Evolutionary conservation across 345 rosid species (phyloP), one percentile per base, ranked within the genome.

Genomic region (Eucalyptus curtisii): DNA sequence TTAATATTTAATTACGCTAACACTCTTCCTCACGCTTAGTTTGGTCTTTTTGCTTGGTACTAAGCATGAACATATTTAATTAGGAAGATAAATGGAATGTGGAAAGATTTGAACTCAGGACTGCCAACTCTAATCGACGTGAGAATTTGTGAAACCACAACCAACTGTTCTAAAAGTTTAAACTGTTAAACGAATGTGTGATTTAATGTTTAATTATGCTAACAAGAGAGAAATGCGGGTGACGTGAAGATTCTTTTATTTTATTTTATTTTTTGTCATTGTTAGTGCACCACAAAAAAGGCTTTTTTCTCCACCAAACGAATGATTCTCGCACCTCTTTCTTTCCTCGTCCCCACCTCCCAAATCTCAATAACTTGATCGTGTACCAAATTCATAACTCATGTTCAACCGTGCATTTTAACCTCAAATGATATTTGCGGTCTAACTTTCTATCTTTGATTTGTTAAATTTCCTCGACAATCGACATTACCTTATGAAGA

Each of bases 61-160:
- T 7, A 50, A 50, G 2, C 9, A 52, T 52, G 55, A 7, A 52
- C 55, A 52, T 52, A 52, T 7, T 52, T 52, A 52, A 7, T 52
- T 52, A 2, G 24, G 8, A 2, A 17, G 55, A 52, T 52, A 52
- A 52, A 52, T 1, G 4, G 8, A 52, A 7, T 52, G 55, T 17
- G 9, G 0, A 52, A 52, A 52, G 0, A 52, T 52, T 52, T 52
- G 8, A 52, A 52, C 2, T 52, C 9, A 1, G 2, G 9, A 50
- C 2, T 4, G 17, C 0, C 0, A 3, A 52, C 2, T 52, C 2
- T 52, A 0, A 52, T 52, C 24, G 0, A 50, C 2, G 9, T 50
- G 55, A 50, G 9, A 52, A 52, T 52, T 17, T 52, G 22, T 52
- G 8, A 0, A 17, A 52, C 0, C 0, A 52, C 3, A 52, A 17